These are phyloP conservation scores for Beauveria sp. DNA, from an alignment of 2,329 filamentous ascomycete species.

Conservation along the genomic window DNA sequence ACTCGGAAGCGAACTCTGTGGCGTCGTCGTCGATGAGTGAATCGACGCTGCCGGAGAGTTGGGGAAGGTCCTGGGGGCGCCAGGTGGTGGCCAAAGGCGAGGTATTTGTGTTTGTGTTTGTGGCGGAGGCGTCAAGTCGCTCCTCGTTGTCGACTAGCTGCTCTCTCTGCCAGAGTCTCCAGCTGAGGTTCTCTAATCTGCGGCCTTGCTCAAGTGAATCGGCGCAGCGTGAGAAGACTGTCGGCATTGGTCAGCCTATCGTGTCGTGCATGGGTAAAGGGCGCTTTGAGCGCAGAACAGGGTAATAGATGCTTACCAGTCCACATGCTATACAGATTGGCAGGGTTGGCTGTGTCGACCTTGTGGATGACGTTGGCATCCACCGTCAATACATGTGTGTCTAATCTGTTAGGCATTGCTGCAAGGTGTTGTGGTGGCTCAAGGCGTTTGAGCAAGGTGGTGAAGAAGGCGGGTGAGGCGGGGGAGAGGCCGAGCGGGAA, in stretches of 20 bases:
- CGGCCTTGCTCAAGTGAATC: constrained; percentile 90
- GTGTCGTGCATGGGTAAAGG: background rate
- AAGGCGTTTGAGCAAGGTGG: constrained; percentile 27
- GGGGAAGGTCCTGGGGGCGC: constrained; percentile 51
- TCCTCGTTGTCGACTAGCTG: constrained; percentile 67
- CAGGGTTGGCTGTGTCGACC: constrained; percentile 85
- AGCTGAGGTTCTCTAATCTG: constrained; percentile 88
- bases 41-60: constrained; percentile 70
- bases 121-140: constrained; percentile 39
- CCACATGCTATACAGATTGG: constrained; percentile 96
- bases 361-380: constrained; percentile 89
- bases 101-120: constrained; percentile 31
- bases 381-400: constrained; percentile 81
- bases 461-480: constrained; percentile 12
- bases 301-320: constrained; percentile 58
- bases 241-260: constrained; percentile 23
- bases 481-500: constrained; percentile 11
- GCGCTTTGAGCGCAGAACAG: background rate
- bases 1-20: constrained; percentile 48
- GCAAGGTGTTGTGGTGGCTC: constrained; percentile 24
- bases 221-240: constrained; percentile 91
- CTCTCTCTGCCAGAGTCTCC: constrained; percentile 91
- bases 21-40: constrained; percentile 63
- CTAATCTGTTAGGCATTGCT: constrained; percentile 75
- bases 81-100: constrained; percentile 39